Evolutionary conservation across 192 early-diverging fungal species (phyloP).

Genomic region (Coemansia sp.): DNA sequence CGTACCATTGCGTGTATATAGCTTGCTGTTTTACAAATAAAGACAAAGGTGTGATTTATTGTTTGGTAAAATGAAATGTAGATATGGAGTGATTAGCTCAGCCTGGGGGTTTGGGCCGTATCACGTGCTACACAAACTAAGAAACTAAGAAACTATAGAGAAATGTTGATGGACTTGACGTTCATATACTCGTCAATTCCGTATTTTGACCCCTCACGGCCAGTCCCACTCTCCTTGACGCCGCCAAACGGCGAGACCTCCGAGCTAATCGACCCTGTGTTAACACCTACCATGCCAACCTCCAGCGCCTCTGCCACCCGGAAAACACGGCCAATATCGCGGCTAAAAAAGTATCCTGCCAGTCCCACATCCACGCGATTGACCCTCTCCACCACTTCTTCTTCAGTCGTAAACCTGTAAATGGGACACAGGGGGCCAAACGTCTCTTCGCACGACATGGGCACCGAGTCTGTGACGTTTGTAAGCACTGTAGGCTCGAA

Average conservation of each 20-base stretch:
- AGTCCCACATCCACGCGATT: conserved; percentile 76
- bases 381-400: conserved; percentile 73
- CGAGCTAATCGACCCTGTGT: conserved; percentile 63
- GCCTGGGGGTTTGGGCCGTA: no score
- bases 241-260: conserved; percentile 66
- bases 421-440: conserved; percentile 90
- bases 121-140: no score
- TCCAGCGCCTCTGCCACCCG: conserved; percentile 79
- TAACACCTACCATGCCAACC: conserved; percentile 90
- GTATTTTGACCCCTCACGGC: conserved; percentile 57
- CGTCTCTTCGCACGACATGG: conserved; percentile 74
- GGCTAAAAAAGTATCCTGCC: conserved; percentile 83
- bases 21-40: not conserved
- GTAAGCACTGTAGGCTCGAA: conserved; percentile 80
- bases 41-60: no score
- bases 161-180: conserved; percentile 41
- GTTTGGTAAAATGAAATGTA: no score
- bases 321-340: conserved; percentile 72
- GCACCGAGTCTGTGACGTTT: conserved; percentile 67
- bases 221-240: conserved; percentile 58
- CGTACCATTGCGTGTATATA: no score
- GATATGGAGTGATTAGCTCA: no score
- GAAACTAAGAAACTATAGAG: conserved; percentile 16
- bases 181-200: conserved; percentile 55
- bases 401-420: conserved; percentile 73